phyloP scores from a whole-genome alignment of 192 early-diverging fungal genomes.

The Coemansia sp. region DNA sequence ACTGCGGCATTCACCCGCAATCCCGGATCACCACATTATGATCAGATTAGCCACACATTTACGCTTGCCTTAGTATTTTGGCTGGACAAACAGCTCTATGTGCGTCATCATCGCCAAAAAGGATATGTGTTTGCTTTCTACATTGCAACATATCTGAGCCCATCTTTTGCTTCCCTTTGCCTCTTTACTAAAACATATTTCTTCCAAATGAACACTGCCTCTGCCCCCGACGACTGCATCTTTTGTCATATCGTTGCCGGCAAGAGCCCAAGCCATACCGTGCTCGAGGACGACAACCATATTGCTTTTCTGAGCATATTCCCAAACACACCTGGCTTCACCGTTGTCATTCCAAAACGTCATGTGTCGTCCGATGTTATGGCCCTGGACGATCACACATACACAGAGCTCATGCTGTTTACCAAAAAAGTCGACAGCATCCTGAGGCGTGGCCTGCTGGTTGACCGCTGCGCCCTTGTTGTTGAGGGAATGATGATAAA shows the following conservation, averaged over 20 bases:
- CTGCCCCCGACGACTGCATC: slow-evolving; percentile 2
- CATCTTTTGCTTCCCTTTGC: not conserved
- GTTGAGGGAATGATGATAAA: slow-evolving; percentile 30
- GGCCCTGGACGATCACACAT: slow-evolving; percentile 16
- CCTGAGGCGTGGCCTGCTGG: slow-evolving; percentile 19
- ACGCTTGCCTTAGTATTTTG: too few species aligned
- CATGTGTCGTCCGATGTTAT: slow-evolving; percentile 23
- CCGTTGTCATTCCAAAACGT: slow-evolving; percentile 24
- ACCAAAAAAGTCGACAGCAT: slow-evolving; percentile 23
- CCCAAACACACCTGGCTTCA: slow-evolving; percentile 33
- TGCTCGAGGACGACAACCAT: slow-evolving; percentile 23
- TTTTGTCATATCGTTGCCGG: slow-evolving; percentile 29
- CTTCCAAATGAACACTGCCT: not conserved
- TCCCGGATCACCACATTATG: too few species aligned
- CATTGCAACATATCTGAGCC: not conserved
- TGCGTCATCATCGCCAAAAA: too few species aligned
- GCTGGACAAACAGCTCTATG: too few species aligned
- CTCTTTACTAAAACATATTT: not conserved
- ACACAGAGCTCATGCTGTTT: slow-evolving; percentile 23
- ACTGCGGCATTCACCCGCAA: too few species aligned
- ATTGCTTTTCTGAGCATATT: slow-evolving; percentile 27
- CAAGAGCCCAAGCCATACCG: slow-evolving; percentile 15
- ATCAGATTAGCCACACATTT: too few species aligned
- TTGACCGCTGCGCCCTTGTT: slow-evolving; percentile 28
- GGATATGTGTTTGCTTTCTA: too few species aligned